Conservation (phyloP, 139 green algal species). For the Asterochloris erici region DNA sequence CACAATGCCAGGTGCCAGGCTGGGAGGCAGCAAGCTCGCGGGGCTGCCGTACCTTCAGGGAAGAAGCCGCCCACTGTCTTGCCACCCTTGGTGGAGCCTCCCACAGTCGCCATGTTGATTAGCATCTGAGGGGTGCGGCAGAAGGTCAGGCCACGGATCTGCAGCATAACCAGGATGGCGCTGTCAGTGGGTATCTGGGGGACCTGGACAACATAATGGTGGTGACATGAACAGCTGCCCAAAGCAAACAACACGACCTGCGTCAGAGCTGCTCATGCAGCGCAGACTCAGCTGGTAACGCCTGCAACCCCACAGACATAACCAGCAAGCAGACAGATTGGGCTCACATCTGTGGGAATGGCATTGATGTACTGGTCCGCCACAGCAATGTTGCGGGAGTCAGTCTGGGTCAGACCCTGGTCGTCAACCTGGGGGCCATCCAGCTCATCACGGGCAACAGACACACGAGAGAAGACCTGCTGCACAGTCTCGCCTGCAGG, state of each 20-base stretch:
- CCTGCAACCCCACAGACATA: too few species aligned
- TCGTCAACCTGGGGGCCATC: constrained; percentile 23
- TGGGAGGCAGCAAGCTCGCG: too few species aligned
- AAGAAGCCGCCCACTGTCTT: constrained; percentile 41
- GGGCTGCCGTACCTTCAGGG: constrained; percentile 16
- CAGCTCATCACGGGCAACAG: constrained; percentile 19
- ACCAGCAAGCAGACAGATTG: too few species aligned
- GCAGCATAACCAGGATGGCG: too few species aligned
- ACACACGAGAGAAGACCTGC: constrained; percentile 28
- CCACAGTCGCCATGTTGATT: constrained; percentile 44
- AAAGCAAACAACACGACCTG: too few species aligned
- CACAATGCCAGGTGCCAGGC: too few species aligned
- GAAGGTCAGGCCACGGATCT: constrained; percentile 32
- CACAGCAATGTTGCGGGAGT: constrained; percentile 30
- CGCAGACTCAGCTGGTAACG: too few species aligned
- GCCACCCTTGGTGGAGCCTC: background rate
- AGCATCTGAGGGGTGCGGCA: constrained; percentile 29
- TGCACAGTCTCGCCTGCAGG: constrained; percentile 20
- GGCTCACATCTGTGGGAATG: constrained; percentile 25
- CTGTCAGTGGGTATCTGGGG: too few species aligned
- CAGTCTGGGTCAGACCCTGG: constrained; percentile 29
- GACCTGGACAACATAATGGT: too few species aligned
- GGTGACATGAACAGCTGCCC: too few species aligned
- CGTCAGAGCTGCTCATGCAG: too few species aligned
- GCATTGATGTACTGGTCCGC: constrained; percentile 24